A percentile compares a stretch with the other conserved stretches of the same genome.
phyloP scores from a whole-genome alignment of 2,329 filamentous ascomycete genomes.

The Scedosporium apiospermum region DNA sequence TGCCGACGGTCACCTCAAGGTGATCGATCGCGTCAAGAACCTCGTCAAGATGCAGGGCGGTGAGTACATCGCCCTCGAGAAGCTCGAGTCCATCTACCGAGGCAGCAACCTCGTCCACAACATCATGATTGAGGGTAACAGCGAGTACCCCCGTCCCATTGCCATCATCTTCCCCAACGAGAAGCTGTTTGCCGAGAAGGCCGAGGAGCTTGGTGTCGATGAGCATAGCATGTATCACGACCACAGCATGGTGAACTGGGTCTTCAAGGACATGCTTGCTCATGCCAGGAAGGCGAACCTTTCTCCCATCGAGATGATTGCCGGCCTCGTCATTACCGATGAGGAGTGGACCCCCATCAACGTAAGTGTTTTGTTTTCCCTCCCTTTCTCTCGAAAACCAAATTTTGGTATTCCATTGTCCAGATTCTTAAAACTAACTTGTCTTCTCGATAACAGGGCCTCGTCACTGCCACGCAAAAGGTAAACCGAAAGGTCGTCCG shows the following conservation, averaged over 20 bases:
- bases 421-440: too few species aligned
- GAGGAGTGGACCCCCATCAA: slow-evolving; percentile 84
- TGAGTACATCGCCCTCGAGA: slow-evolving; percentile 95
- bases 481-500: slow-evolving; percentile 44
- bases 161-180: slow-evolving; percentile 69
- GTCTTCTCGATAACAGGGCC: slow-evolving; percentile 27
- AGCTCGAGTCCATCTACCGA: slow-evolving; percentile 86
- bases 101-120: slow-evolving; percentile 70
- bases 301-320: slow-evolving; percentile 61
- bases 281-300: slow-evolving; percentile 59
- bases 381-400: neutral
- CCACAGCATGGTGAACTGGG: slow-evolving; percentile 50
- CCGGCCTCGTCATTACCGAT: slow-evolving; percentile 67
- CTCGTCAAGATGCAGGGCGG: slow-evolving; percentile 91
- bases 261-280: slow-evolving; percentile 58
- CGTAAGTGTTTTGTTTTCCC: slow-evolving; percentile 47
- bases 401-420: neutral
- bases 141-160: slow-evolving; percentile 66
- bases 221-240: slow-evolving; percentile 60
- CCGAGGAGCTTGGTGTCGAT: slow-evolving; percentile 50
- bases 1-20: slow-evolving; percentile 64
- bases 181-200: slow-evolving; percentile 50
- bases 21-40: slow-evolving; percentile 98
- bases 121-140: slow-evolving; percentile 77
- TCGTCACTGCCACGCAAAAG: slow-evolving; percentile 54